Evolutionary conservation across 306 rosid species (phyloP), one percentile per base, ranked within the genome.

Genomic region (Alnus glutinosa): DNA sequence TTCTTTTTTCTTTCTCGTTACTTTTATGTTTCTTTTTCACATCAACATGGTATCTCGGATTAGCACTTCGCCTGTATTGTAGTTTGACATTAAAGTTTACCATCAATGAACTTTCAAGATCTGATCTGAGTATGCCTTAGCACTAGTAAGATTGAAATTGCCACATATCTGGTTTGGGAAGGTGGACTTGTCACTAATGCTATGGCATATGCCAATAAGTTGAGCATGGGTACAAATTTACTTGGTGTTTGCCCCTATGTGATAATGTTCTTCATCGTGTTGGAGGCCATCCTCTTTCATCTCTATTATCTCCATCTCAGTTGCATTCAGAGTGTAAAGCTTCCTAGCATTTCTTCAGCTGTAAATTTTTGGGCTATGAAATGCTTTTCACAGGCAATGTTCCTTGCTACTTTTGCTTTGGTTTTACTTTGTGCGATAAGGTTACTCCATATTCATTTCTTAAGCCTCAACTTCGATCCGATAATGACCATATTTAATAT

Each of bases 21-120:
- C 44, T 63, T 63, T 63, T 13, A 63, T 63, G 70, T 30, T 54
- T 54, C 16, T 54, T 54, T 54, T 54, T 54, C 59, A 54, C 59
- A 54, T 54, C 28, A 4, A 54, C 59, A 54, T 54, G 19, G 19
- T 14, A 4, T 54, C n/a, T 54, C 7, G 46, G n/a, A 63, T 13
- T 63, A 15, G 4, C 46, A 57, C 63, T 19, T 57, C 11, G 4
- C 63, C 13, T 57, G 32, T 63, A 12, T 5, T 63, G 34, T 32
- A 36, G 37, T 34, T 15, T 14, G 4, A 12, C 46, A 14, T 36
- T 63, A 7, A 34, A 32, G n/a, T 34, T 32, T 63, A 63, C 70
- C 46, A 63, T 63, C n/a, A 14, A 63, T 63, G 70, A 63, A 36
- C 11, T 62, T 62, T 62, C 44, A 34, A 32, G 46, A 63, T 63